Percentiles rank a stretch among this genome's conserved stretches.
phyloP scores from a whole-genome alignment of 345 rosid genomes.

The Pugionium dolabratum region DNA sequence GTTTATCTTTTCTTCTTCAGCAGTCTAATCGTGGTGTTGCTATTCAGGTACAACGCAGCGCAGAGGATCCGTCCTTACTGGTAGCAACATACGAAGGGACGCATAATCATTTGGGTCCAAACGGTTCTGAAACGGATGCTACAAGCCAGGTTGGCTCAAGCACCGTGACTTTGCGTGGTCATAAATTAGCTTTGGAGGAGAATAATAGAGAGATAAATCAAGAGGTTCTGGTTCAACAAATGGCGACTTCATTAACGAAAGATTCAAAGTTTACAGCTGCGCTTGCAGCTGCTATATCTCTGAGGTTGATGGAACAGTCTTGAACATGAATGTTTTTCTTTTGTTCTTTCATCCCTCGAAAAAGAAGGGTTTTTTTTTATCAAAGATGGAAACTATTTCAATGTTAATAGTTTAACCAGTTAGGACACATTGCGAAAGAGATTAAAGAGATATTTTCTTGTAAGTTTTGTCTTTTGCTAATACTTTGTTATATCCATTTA shows the following conservation, averaged over 20 bases:
- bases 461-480: too few relatives aligned
- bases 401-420: too few relatives aligned
- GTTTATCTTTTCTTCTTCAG: slow-evolving; percentile 11
- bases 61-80: slow-evolving; percentile 64
- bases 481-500: too few relatives aligned
- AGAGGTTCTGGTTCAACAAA: slow-evolving; percentile 65
- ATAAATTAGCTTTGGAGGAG: slow-evolving; percentile 33
- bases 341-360: slow-evolving; percentile 13
- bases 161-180: slow-evolving; percentile 29
- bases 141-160: slow-evolving; percentile 38
- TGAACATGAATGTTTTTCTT: slow-evolving; percentile 27
- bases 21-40: slow-evolving; percentile 7
- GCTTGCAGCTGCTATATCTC: slow-evolving; percentile 74
- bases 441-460: too few relatives aligned
- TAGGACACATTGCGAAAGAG: too few relatives aligned
- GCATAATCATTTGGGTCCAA: slow-evolving; percentile 58
- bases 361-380: slow-evolving; percentile 9
- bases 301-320: slow-evolving; percentile 53
- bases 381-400: slow-evolving; percentile 2
- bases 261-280: slow-evolving; percentile 82
- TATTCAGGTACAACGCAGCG: slow-evolving; percentile 85
- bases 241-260: slow-evolving; percentile 75
- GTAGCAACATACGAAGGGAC: slow-evolving; percentile 91
- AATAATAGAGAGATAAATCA: slow-evolving; percentile 44
- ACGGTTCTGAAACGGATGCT: slow-evolving; percentile 41